Evolutionary conservation across 768 basidiomycete genomes (phyloP).

Genomic region (Daedalea quercina): DNA sequence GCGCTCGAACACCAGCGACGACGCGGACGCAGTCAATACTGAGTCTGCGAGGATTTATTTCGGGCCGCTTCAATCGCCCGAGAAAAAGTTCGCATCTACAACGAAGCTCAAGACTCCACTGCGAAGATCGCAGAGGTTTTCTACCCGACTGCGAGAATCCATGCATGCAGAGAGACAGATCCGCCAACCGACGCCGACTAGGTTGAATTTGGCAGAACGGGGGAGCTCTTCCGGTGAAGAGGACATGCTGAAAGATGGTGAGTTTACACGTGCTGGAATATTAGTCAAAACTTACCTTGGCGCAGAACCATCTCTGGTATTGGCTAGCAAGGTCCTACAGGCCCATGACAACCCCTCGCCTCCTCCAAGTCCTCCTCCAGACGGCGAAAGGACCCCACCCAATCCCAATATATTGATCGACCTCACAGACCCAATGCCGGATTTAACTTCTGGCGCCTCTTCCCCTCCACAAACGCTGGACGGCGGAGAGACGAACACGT

Average conservation of each 20-base stretch:
- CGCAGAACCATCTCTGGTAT: slow-evolving; percentile 56
- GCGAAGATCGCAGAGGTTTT: slow-evolving; percentile 47
- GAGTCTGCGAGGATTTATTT: slow-evolving; percentile 41
- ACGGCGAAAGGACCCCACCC: slow-evolving; percentile 8
- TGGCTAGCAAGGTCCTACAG: slow-evolving; percentile 59
- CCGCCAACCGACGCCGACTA: slow-evolving; percentile 6
- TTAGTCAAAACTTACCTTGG: not conserved
- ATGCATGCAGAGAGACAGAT: not conserved
- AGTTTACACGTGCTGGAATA: slow-evolving; percentile 12
- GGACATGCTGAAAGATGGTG: slow-evolving; percentile 27
- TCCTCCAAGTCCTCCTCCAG: slow-evolving; percentile 31
- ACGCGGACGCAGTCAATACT: slow-evolving; percentile 24
- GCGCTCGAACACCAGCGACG: slow-evolving; percentile 7
- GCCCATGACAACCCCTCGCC: slow-evolving; percentile 78
- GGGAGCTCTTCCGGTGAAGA: slow-evolving; percentile 5
- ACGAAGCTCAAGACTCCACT: slow-evolving; percentile 27
- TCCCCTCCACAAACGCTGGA: not conserved
- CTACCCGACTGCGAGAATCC: slow-evolving; percentile 17
- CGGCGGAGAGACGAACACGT: slow-evolving; percentile 5
- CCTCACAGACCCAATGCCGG: not conserved
- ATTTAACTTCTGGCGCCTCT: not conserved
- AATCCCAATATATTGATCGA: slow-evolving; percentile 3
- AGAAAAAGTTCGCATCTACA: slow-evolving; percentile 36
- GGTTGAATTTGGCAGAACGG: slow-evolving; percentile 17
- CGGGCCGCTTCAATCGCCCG: slow-evolving; percentile 46